Percentiles rank a stretch among this genome's conserved stretches.
phyloP scores from a whole-genome alignment of 768 basidiomycete genomes.

The Kwoniella dendrophila region DNA sequence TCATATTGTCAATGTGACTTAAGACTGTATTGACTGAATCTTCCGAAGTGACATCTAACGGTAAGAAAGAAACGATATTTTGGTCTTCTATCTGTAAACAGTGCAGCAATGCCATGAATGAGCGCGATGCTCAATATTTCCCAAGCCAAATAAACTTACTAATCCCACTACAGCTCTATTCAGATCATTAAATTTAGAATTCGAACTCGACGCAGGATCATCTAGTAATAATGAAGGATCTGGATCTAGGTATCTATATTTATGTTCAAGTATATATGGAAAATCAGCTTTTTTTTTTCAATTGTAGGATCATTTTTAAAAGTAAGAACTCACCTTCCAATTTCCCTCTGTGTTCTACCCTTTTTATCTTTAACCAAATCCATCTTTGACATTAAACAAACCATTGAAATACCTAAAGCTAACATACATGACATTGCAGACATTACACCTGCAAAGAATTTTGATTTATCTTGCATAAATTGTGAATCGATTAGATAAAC shows the following conservation, averaged over 20 bases:
- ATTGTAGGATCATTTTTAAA: too few species aligned
- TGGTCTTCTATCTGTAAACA: constrained; percentile 87
- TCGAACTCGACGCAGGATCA: constrained; percentile 60
- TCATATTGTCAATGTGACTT: constrained; percentile 94
- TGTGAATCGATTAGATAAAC: constrained; percentile 95
- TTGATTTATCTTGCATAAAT: constrained; percentile 99
- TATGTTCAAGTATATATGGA: too few species aligned
- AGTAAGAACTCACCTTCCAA: constrained; percentile 78
- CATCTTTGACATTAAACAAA: constrained; percentile 99
- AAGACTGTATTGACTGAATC: constrained; percentile 88
- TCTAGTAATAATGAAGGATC: constrained; percentile 80
- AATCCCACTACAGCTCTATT: constrained; percentile 94
- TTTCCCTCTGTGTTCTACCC: constrained; percentile 65
- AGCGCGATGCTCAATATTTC: neutral
- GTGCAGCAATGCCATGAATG: neutral
- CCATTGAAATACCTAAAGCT: constrained; percentile 92
- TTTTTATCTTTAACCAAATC: constrained; percentile 76
- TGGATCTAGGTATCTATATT: constrained; percentile 91
- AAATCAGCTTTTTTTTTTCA: too few species aligned
- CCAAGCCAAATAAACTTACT: constrained; percentile 60
- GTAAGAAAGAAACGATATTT: constrained; percentile 94
- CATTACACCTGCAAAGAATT: constrained; percentile 96
- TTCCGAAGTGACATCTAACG: constrained; percentile 83
- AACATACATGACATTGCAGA: constrained; percentile 99
- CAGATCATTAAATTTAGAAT: constrained; percentile 83